phyloP scores from a whole-genome alignment of 2,329 filamentous ascomycete species.

The Fusarium lyarnte region DNA sequence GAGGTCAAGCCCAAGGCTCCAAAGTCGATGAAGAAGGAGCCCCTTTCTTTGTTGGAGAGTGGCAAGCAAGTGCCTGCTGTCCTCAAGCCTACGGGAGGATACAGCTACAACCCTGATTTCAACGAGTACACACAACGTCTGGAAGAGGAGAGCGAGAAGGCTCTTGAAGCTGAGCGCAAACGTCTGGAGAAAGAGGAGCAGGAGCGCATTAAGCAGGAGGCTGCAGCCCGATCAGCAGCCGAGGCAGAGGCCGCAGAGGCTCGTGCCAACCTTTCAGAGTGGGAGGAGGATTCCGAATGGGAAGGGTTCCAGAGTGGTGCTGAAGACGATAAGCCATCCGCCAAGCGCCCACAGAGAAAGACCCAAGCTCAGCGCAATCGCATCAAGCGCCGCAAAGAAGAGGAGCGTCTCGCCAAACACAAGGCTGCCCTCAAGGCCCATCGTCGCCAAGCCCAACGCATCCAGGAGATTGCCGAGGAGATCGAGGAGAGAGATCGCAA shows the following conservation, averaged over 20 bases:
- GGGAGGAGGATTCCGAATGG: constrained; percentile 92
- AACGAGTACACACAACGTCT: constrained; percentile 85
- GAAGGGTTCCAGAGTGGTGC: constrained; percentile 87
- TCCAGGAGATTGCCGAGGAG: constrained; percentile 75
- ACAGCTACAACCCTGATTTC: constrained; percentile 92
- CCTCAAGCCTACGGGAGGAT: constrained; percentile 79
- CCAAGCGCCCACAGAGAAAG: constrained; percentile 84
- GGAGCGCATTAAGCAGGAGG: constrained; percentile 73
- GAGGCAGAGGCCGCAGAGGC: constrained; percentile 79
- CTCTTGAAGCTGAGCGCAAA: constrained; percentile 80
- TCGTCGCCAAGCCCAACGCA: constrained; percentile 74
- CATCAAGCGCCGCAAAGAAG: constrained; percentile 87
- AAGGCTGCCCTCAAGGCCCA: constrained; percentile 78
- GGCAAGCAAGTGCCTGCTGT: constrained; percentile 85
- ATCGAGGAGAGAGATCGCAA: constrained; percentile 66
- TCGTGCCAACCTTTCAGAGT: constrained; percentile 72
- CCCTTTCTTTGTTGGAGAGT: constrained; percentile 83
- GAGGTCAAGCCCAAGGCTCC: constrained; percentile 75
- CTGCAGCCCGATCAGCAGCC: constrained; percentile 74
- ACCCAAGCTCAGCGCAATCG: constrained; percentile 88
- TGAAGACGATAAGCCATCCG: constrained; percentile 68
- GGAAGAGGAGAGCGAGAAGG: constrained; percentile 78
- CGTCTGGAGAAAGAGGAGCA: constrained; percentile 73
- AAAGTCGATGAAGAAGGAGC: constrained; percentile 76
- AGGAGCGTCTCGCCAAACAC: constrained; percentile 79